Conservation (phyloP, 2,329 filamentous ascomycete genomes). For the Neoscytalidium dimidiatum region DNA sequence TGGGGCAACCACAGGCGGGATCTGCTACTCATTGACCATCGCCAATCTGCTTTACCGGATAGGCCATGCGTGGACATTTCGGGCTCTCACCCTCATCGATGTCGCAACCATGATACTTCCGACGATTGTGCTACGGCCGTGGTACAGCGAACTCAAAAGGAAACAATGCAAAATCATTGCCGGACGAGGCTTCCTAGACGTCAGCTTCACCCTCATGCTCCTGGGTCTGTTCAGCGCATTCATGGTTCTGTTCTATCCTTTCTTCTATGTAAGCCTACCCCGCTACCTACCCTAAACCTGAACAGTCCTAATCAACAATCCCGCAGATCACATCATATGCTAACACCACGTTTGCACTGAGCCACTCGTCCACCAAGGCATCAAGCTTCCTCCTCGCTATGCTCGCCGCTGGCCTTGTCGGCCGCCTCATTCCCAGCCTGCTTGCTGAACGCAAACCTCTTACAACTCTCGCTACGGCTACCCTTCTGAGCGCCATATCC, state of each 20-base stretch:
- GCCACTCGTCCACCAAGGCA: not conserved
- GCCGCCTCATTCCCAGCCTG: not conserved
- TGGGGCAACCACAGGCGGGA: conserved; percentile 37
- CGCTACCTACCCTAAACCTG: too few relatives aligned
- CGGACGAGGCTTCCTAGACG: conserved; percentile 25
- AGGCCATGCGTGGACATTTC: conserved; percentile 36
- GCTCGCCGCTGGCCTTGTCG: not conserved
- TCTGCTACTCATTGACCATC: conserved; percentile 35
- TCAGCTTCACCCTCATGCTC: conserved; percentile 25
- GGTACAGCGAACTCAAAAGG: conserved; percentile 21
- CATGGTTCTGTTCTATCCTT: conserved; percentile 23
- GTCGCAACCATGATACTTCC: conserved; percentile 22
- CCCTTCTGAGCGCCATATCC: not conserved
- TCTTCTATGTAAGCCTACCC: conserved; percentile 26
- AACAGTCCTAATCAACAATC: not conserved
- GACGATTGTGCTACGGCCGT: conserved; percentile 24
- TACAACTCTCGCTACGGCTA: not conserved
- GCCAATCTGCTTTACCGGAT: conserved; percentile 30
- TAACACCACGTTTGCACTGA: not conserved
- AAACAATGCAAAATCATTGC: conserved; percentile 3
- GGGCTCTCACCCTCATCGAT: conserved; percentile 23
- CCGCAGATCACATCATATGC: not conserved
- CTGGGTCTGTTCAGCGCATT: conserved; percentile 17
- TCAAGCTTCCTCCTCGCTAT: not conserved
- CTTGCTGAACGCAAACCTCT: not conserved